Evolutionary conservation across 2,329 filamentous ascomycete species (phyloP), one percentile per base, ranked within the genome.

Genomic region (Plectosphaerella plurivora): DNA sequence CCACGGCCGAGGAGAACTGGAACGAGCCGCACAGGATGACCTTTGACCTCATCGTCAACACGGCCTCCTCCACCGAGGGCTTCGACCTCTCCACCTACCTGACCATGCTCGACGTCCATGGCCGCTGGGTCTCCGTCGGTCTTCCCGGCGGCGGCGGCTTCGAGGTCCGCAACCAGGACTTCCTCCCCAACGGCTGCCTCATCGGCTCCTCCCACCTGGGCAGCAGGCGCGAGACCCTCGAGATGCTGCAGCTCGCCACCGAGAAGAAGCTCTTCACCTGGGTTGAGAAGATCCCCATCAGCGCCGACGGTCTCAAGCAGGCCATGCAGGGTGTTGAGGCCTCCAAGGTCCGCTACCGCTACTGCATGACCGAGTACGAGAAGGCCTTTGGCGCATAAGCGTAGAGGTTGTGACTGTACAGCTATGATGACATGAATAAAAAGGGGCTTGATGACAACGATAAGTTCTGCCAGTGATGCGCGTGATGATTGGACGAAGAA

Each of bases 1-100:
- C 80, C 14, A 83, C 81, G 0, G 64, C 70, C 35, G 80, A 84
- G 65, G 71, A 77, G 63, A 73, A 74, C 64, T 86, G 83, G 82
- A 77, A 78, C 59, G 69, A 73, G 65, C 69, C 71, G 8, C 81
- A 84, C 66, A 63, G 72, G 63, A 78, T 82, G 74, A 83, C 80
- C 1, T 90, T 91, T 61, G 88, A 91, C 72, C 77, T 91, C 60
- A 88, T 91, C 67, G 68, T 91, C 74, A 89, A 87, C 77, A 86
- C 83, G 8, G 86, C 88, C 60, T 88, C 83, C 63, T 83, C 79
- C 36, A 86, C 82, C 49, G 81, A 84, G 49, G 78, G 76, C 47
- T 89, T 90, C 71, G 82, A 89, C 64, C 73, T 90, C 33, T 70
- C 72, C 50, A 79, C 86, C 57, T 95, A 94, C 74, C 82, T 95